Conservation (phyloP, 176 grass and related monocot species). For the Ensete ventricosum region DNA sequence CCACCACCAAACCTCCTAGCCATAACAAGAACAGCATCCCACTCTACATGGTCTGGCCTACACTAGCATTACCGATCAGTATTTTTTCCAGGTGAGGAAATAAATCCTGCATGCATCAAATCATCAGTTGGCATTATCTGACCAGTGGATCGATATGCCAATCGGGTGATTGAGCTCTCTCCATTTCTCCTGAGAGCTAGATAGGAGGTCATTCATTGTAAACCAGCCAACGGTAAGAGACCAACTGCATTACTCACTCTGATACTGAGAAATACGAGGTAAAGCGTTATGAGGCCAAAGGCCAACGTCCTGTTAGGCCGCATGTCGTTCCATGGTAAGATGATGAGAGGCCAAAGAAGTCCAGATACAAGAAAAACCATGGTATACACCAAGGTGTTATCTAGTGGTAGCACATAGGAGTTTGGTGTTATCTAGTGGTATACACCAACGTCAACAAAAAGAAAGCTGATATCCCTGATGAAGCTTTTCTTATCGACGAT, state of each 20-base stretch:
- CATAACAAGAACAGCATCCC: no score
- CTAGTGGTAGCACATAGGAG: conserved; percentile 58
- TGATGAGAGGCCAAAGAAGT: conserved; percentile 69
- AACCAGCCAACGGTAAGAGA: conserved; percentile 49
- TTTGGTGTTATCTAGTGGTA: conserved; percentile 62
- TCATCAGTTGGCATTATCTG: no score
- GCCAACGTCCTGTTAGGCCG: conserved; percentile 66
- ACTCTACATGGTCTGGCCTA: no score
- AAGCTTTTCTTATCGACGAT: conserved; percentile 87
- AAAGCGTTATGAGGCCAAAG: conserved; percentile 73
- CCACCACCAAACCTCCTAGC: no score
- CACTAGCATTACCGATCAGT: no score
- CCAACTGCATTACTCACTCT: conserved; percentile 62
- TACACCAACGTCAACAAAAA: conserved; percentile 55
- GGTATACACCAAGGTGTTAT: conserved; percentile 69
- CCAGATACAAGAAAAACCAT: conserved; percentile 80
- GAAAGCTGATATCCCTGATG: conserved; percentile 82
- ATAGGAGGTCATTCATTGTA: conserved; percentile 12
- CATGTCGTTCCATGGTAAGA: conserved; percentile 63
- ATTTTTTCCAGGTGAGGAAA: no score
- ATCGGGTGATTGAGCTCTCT: not conserved
- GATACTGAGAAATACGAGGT: conserved; percentile 68
- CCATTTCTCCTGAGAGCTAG: not conserved
- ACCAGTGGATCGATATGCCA: not conserved
- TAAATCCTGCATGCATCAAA: no score